Evolutionary conservation across 75 land plant species (phyloP), one percentile per base, ranked within the genome.

Genomic region (Pinus taeda): DNA sequence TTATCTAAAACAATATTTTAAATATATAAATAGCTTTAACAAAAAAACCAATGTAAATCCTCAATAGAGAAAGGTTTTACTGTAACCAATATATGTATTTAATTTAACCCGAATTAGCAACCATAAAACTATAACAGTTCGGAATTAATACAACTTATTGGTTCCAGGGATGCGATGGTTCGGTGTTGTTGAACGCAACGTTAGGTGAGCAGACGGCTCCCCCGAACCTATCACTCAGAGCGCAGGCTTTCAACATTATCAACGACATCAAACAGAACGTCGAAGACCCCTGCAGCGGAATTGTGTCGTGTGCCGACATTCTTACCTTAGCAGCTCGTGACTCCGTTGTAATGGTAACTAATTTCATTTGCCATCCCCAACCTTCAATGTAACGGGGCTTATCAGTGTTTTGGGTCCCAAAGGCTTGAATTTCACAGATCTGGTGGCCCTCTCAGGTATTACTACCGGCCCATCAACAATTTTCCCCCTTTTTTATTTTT

Each of bases 241-340:
- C 80, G 17, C 33, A 64, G 66, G 90, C 90, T 14, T 79, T 88
- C 5, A 57, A 63, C 22, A 80, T 80, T 63, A 83, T 88, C 63
- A 72, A 88, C 21, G 80, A 80, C 20, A 83, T 88, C 65, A 79
- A 84, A 14, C 74, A 21, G 0, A 74, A 58, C 1, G 76, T 80
- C 14, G 74, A 88, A 15, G 42, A 66, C 18, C 49, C 74, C 37
- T 88, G 90, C 67, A 84, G 81, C 4, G 59, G 57, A 55, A 82
- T 78, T 45, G 90, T 88, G 21, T 88, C 90, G 20, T 88, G 90
- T 59, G 87, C 90, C 14, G 90, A 88, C 57, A 85, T 88, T 60
- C 11, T 78, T 11, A 76, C 90, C 55, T 45, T 88, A 17, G 87
- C 90, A 3, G 82, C 87, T 37, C 83, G 83, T 57, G 86, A 87